A percentile compares a stretch with the other conserved stretches of the same genome.
Evolutionary conservation across 148 eudicot genomes (phyloP).

Genomic region (Bassia scoparia): DNA sequence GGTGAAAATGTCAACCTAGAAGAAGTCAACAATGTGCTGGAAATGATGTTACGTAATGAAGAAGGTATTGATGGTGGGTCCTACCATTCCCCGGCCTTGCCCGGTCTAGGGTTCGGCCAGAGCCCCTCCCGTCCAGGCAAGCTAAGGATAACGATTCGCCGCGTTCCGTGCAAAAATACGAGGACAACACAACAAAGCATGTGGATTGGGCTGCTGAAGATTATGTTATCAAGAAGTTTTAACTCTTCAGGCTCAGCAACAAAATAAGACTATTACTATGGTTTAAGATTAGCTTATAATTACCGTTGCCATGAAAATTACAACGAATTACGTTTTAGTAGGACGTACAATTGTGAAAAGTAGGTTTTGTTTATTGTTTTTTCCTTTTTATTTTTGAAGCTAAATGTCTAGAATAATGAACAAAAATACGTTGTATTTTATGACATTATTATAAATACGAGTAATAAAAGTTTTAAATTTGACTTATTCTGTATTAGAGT

Average conservation of each 20-base stretch:
- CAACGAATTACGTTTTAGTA: not conserved
- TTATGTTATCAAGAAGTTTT: constrained; percentile 62
- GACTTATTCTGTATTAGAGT: not conserved
- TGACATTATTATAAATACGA: not conserved
- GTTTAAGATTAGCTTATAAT: constrained; percentile 27
- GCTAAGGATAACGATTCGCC: constrained; percentile 76
- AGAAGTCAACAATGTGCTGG: constrained; percentile 30
- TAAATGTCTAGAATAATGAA: not conserved
- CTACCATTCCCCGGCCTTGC: constrained; percentile 35
- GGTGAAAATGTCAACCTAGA: not conserved
- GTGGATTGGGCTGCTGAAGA: constrained; percentile 68
- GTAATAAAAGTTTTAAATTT: not conserved
- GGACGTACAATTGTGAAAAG: not conserved
- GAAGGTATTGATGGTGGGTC: constrained; percentile 18
- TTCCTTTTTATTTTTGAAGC: not conserved
- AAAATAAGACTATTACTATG: constrained; percentile 28
- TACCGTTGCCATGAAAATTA: not conserved
- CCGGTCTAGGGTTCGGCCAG: constrained; percentile 48
- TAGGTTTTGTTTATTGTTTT: not conserved
- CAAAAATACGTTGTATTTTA: not conserved
- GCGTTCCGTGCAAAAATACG: constrained; percentile 33
- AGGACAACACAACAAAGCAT: constrained; percentile 31
- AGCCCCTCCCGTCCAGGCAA: constrained; percentile 57
- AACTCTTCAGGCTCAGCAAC: constrained; percentile 46
- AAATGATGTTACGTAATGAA: constrained; percentile 32